Evolutionary conservation across 2,329 filamentous ascomycete genomes (phyloP), one percentile per base, ranked within the genome.

Genomic region (Sphaerulina vaccinii): DNA sequence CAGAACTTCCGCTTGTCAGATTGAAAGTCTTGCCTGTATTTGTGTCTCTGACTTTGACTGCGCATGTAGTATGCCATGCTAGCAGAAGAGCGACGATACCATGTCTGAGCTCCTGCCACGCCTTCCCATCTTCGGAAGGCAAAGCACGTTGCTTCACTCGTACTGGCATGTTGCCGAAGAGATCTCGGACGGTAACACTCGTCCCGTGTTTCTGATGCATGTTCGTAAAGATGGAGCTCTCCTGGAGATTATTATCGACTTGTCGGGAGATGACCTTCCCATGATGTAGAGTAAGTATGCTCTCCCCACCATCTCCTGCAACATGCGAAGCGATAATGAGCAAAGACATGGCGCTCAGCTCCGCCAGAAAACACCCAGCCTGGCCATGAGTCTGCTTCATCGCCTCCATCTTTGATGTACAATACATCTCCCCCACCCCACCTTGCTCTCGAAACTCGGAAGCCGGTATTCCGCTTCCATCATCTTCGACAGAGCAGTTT

Each of bases 101-200:
- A 43, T 73, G 77, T 55, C 81, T 79, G 13, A 95, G 70, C 1
- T 70, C 70, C 22, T 83, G 79, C 83, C 88, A 92, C 46, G 87
- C 79, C 57, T 79, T 86, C 16, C 52, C 76, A 59, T 59, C 75
- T 77, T 62, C 82, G 73, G 33, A 76, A 68, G 57, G 71, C 2
- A 83, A 60, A 0, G 81, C 81, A 56, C 90, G 81, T 61, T 90
- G 87, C 66, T 93, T 95, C 21, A 95, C 85, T 11, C 92, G 84
- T 10, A 96, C 92, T 0, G 92, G 90, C 82, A 96, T 88, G 52
- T 85, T 87, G 0, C 91, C 90, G 70, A 96, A 97, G 1, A 96
- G 74, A 67, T 96, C 85, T 50, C 85, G 82, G 5, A 95, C 86
- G 0, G 79, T 79, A 1, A 92, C 83, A 22, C 82, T 80, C 0